Evolutionary conservation across 352 stramenopile species (phyloP).

Genomic region (Chrysophaeum taylorii): DNA sequence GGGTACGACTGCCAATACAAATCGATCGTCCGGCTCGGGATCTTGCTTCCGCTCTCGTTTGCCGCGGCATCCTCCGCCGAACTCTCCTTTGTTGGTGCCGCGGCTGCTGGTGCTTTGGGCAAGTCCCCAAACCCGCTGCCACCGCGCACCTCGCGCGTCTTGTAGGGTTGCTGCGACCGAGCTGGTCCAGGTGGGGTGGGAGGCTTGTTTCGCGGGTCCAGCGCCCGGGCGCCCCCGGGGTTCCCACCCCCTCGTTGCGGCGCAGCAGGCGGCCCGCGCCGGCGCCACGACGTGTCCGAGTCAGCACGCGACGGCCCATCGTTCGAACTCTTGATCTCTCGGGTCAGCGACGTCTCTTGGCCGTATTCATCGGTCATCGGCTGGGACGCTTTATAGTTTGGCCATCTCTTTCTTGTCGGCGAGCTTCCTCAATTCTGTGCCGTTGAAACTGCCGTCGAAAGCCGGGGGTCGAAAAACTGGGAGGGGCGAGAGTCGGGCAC

Average conservation of each 20-base stretch:
- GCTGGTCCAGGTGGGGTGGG: neutral
- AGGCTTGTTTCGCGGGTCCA: neutral
- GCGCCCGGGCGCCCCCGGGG: neutral
- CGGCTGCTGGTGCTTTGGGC: neutral
- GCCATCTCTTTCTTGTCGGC: no score
- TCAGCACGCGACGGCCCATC: neutral
- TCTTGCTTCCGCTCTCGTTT: neutral
- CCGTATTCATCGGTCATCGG: conserved; percentile 5
- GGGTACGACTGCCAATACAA: conserved; percentile 15
- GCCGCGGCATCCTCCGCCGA: neutral
- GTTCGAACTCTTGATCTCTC: neutral
- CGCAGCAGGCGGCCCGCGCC: conserved; percentile 1
- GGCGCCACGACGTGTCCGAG: conserved; percentile 7
- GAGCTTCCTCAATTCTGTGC: no score
- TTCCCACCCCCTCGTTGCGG: neutral
- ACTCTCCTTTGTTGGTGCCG: neutral
- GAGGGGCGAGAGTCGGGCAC: no score
- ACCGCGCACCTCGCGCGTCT: neutral
- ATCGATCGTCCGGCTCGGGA: neutral
- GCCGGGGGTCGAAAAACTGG: no score
- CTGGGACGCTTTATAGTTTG: no score
- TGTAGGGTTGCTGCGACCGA: neutral
- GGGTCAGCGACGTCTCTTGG: neutral
- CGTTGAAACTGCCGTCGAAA: no score
- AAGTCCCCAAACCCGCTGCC: neutral